These are phyloP conservation scores for Zymoseptoria tritici DNA, from an alignment of 2,329 filamentous ascomycete genomes.

Conservation along the genomic window DNA sequence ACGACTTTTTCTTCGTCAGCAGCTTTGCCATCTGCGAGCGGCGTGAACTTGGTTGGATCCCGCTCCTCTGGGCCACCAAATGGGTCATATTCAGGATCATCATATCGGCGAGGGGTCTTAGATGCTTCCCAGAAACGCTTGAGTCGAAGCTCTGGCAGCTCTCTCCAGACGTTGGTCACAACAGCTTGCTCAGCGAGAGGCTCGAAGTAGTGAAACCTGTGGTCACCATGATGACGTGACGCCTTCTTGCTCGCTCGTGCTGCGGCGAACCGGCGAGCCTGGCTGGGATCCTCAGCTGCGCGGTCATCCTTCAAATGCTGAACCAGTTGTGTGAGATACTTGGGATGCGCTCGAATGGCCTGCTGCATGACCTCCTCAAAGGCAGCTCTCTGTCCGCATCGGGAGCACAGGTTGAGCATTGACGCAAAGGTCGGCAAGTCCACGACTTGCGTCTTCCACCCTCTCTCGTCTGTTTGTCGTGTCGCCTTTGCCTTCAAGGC, in stretches of 20 bases:
- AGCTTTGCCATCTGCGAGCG: neutral
- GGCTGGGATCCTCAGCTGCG: neutral
- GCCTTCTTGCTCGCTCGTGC: neutral
- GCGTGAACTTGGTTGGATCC: neutral
- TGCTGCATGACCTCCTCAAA: constrained; percentile 14
- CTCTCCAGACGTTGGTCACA: neutral
- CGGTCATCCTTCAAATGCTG: neutral
- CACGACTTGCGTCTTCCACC: constrained; percentile 6
- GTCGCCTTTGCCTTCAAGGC: constrained; percentile 9
- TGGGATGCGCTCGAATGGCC: constrained; percentile 5
- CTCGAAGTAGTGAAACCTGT: neutral
- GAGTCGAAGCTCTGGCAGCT: neutral
- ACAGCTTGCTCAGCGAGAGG: neutral
- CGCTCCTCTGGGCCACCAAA: neutral
- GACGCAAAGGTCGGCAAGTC: constrained; percentile 14
- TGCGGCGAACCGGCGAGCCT: neutral
- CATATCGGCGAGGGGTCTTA: neutral
- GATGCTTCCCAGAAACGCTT: neutral
- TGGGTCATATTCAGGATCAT: neutral
- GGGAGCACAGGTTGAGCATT: constrained; percentile 21
- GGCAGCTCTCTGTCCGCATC: constrained; percentile 8
- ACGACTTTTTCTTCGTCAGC: neutral
- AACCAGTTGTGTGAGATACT: neutral
- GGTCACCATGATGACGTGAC: neutral
- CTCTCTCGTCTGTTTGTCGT: neutral